Base-by-base conservation (phyloP, 805 yeast species). In the Yarrowia divulgata region DNA sequence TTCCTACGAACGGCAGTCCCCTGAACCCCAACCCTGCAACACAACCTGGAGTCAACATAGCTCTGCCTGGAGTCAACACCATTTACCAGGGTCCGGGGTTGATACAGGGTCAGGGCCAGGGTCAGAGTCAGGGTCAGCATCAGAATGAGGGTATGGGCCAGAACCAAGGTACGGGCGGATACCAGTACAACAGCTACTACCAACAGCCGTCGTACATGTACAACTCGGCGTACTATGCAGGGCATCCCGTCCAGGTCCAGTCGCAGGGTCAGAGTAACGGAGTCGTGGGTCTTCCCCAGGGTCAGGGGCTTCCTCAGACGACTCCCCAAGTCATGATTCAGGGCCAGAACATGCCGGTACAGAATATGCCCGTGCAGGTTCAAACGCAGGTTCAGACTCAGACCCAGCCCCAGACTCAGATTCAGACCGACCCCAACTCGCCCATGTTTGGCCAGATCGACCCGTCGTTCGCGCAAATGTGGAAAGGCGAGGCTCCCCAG, bases 391-490 rank as follows among this genome's bases (percentile, higher is more conserved):
- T n/a, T 12, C 42, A 34, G 10, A 18, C 23, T 8, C 40, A 6
- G 5, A n/a, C 1, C 14, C 39, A 39, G 32, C 32, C 19, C 8
- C 18, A 54, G 7, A 35, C 16, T 8, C 18, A 14, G 5, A 37
- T 19, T 4, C 34, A 6, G 32, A 35, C 18, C 16, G 10, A 23
- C 23, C 14, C 34, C 23, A 42, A 57, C 23, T 29, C 63, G 48
- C 54, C 57, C 23, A 52, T 48, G 37, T 48, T 48, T 39, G 68
- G 39, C 9, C 68, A 63, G 29, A 63, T 63, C 46, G 68, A 63
- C 39, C 68, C 68, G 23, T 63, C 68, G 14, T 63, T 63, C n/a
- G 32, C 66, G 40, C 66, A 60, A 60, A 45, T 60, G 52, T 60
- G 66, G 66, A 60, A 60, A 6, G 68, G 48, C 3, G 55, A 48